Conservation (phyloP, 768 basidiomycete species). For the Tubosaeta brunneosetosa region DNA sequence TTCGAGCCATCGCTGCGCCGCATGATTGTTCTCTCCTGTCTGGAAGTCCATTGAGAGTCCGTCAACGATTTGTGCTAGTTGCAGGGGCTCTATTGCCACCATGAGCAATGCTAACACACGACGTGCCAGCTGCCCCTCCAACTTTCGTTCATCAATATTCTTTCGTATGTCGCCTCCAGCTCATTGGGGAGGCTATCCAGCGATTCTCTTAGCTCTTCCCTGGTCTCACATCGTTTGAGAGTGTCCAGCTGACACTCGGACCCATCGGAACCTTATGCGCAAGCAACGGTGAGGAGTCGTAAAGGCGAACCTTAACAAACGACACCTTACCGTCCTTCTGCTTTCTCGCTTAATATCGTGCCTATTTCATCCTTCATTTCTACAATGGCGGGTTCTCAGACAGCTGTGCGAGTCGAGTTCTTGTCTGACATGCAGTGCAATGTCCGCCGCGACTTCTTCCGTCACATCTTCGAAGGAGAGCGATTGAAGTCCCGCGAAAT, state of each 20-base stretch:
- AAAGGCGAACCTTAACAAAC: not conserved
- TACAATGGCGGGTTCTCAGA: not conserved
- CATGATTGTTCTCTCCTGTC: not conserved
- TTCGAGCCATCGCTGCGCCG: no score
- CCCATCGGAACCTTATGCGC: slow-evolving; percentile 1
- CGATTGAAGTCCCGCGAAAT: not conserved
- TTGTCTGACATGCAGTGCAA: not conserved
- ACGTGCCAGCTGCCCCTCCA: not conserved
- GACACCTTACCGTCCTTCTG: not conserved
- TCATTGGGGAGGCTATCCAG: not conserved
- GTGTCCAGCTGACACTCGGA: slow-evolving; percentile 3
- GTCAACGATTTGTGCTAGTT: not conserved
- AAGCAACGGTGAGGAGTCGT: not conserved
- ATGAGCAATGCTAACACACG: not conserved
- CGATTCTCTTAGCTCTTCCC: not conserved
- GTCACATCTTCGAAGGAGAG: not conserved
- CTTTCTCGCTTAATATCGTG: not conserved
- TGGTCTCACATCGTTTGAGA: not conserved
- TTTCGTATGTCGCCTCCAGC: slow-evolving; percentile 2
- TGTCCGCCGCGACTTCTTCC: not conserved
- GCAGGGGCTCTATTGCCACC: not conserved
- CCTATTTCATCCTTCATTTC: not conserved
- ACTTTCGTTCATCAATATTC: slow-evolving; percentile 1
- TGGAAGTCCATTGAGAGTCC: not conserved
- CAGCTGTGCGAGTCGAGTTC: not conserved